A percentile compares a stretch with the other conserved stretches of the same genome.
Evolutionary conservation across 768 basidiomycete species (phyloP).

Genomic region (Lactarius vividus): DNA sequence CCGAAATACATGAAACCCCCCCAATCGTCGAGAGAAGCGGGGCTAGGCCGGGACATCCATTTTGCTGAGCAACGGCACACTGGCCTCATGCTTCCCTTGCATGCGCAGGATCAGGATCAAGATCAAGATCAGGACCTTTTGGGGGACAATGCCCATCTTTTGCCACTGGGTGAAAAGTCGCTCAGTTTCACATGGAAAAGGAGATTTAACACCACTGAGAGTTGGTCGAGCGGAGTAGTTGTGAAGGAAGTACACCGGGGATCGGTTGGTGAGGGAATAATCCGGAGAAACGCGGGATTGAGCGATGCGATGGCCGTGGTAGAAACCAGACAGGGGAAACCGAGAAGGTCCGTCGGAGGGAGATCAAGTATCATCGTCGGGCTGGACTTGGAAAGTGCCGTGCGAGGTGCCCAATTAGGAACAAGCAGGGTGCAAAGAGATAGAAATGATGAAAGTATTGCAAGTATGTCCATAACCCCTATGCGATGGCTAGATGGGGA

Average conservation of each 20-base stretch:
- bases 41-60: slow-evolving; percentile 6
- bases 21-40: slow-evolving; percentile 3
- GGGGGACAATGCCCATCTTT: slow-evolving; percentile 14
- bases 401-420: not conserved
- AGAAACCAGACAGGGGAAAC: not conserved
- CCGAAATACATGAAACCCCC: not conserved
- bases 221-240: not conserved
- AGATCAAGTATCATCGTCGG: slow-evolving; percentile 2
- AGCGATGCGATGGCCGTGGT: slow-evolving; percentile 8
- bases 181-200: not conserved
- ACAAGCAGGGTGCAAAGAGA: not conserved
- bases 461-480: slow-evolving; percentile 1
- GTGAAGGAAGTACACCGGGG: slow-evolving; percentile 5
- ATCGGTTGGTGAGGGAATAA: slow-evolving; percentile 9
- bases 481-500: not conserved
- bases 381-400: slow-evolving; percentile 6
- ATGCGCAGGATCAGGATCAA: slow-evolving; percentile 1
- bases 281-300: slow-evolving; percentile 4
- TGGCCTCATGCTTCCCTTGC: slow-evolving; percentile 11
- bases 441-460: not conserved
- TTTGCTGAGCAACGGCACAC: slow-evolving; percentile 5
- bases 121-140: slow-evolving; percentile 7
- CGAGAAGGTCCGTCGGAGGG: not conserved
- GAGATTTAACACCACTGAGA: slow-evolving; percentile 11
- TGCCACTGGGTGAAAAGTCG: slow-evolving; percentile 13